Percentiles rank a stretch among this genome's conserved stretches.
phyloP scores from a whole-genome alignment of 164 flowering plant genomes.

The Sedum album region DNA sequence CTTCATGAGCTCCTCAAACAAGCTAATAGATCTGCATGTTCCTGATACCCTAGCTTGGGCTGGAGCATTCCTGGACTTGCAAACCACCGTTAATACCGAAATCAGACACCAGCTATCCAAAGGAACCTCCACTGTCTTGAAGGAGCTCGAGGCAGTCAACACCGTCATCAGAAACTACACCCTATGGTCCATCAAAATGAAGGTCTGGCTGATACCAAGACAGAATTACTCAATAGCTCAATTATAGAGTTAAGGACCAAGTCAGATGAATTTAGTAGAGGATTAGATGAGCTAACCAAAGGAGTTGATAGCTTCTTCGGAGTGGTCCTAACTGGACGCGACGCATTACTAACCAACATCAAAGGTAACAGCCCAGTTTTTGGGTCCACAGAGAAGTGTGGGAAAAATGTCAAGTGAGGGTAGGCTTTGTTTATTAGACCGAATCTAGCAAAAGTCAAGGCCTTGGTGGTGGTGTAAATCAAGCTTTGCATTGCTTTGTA shows the following conservation, averaged over 20 bases:
- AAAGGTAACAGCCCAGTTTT: slow-evolving; percentile 28
- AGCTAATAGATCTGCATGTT: slow-evolving; percentile 39
- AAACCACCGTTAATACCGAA: slow-evolving; percentile 43
- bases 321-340: slow-evolving; percentile 64
- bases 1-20: slow-evolving; percentile 51
- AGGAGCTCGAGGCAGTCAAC: slow-evolving; percentile 61
- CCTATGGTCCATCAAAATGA: slow-evolving; percentile 30
- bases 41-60: slow-evolving; percentile 56
- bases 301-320: slow-evolving; percentile 83
- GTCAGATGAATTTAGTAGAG: slow-evolving; percentile 40
- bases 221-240: slow-evolving; percentile 25
- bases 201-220: slow-evolving; percentile 15
- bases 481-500: neutral
- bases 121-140: slow-evolving; percentile 33
- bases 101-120: slow-evolving; percentile 23
- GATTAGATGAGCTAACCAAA: slow-evolving; percentile 55
- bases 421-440: neutral
- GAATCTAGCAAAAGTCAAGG: neutral
- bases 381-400: slow-evolving; percentile 13
- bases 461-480: neutral
- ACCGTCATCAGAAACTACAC: slow-evolving; percentile 29
- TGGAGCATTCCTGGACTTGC: slow-evolving; percentile 43
- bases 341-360: slow-evolving; percentile 66
- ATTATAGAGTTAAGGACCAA: slow-evolving; percentile 25
- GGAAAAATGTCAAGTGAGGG: slow-evolving; percentile 20